phyloP scores from a whole-genome alignment of 1,284 basidiomycete species.

The Mycosarcoma maydis region DNA sequence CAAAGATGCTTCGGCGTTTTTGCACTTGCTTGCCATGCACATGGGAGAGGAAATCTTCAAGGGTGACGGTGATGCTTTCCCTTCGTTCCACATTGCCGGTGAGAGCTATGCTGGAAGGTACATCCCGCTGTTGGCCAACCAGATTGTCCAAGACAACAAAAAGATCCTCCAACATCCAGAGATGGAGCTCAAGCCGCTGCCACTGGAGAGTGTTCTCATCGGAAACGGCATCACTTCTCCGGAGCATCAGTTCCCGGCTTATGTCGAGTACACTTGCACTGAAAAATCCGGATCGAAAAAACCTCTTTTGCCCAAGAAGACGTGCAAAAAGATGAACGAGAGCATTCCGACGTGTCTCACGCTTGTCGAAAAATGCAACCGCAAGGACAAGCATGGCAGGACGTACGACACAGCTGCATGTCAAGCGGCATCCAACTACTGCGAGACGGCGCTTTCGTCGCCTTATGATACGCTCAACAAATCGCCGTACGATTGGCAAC shows the following conservation, averaged over 20 bases:
- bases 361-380: slow-evolving; percentile 62
- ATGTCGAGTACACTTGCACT: slow-evolving; percentile 62
- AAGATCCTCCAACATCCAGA: slow-evolving; percentile 51
- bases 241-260: slow-evolving; percentile 59
- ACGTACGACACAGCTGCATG: slow-evolving; percentile 55
- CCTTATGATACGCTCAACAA: slow-evolving; percentile 55
- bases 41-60: slow-evolving; percentile 44
- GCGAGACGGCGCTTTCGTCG: slow-evolving; percentile 49
- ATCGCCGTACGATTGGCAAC: slow-evolving; percentile 61
- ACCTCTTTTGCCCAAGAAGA: slow-evolving; percentile 48
- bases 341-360: slow-evolving; percentile 51
- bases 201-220: slow-evolving; percentile 58
- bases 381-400: slow-evolving; percentile 26
- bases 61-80: slow-evolving; percentile 17
- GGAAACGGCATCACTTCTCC: slow-evolving; percentile 66
- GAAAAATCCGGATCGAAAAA: slow-evolving; percentile 42
- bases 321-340: slow-evolving; percentile 53
- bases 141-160: slow-evolving; percentile 62
- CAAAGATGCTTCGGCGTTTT: slow-evolving; percentile 61
- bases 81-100: slow-evolving; percentile 61
- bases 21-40: slow-evolving; percentile 62
- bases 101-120: slow-evolving; percentile 65
- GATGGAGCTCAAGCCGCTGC: slow-evolving; percentile 54
- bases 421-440: slow-evolving; percentile 52
- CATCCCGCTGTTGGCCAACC: slow-evolving; percentile 59